Evolutionary conservation across 2,329 filamentous ascomycete species (phyloP).

Genomic region (Fusarium papillatum): DNA sequence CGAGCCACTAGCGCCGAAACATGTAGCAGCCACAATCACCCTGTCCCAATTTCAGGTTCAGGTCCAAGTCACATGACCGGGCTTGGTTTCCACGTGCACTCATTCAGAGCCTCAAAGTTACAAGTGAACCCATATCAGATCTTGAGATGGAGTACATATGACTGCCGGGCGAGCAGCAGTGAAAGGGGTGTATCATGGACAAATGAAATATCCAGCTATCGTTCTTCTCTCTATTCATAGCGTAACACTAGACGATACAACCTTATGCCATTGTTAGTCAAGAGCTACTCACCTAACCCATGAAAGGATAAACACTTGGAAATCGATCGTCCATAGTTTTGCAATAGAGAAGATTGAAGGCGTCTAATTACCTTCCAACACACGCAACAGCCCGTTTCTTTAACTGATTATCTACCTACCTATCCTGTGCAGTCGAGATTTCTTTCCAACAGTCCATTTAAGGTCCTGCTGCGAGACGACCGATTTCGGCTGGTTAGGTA

Average conservation of each 20-base stretch:
- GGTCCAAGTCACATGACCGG: conserved; percentile 8
- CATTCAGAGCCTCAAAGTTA: not conserved
- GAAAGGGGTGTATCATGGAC: not conserved
- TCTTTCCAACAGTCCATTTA: not conserved
- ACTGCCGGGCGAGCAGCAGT: not conserved
- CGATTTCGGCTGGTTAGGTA: not conserved
- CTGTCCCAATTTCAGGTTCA: conserved; percentile 19
- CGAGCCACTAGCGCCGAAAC: conserved; percentile 19
- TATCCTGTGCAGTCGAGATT: not conserved
- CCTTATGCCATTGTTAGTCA: not conserved
- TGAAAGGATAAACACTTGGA: not conserved
- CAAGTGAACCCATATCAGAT: not conserved
- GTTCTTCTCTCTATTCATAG: not conserved
- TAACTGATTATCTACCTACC: not conserved
- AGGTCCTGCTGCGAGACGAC: not conserved
- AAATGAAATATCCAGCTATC: not conserved
- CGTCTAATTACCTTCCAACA: not conserved
- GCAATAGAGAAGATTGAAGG: not conserved
- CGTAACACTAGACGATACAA: not conserved
- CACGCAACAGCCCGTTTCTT: not conserved
- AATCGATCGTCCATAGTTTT: not conserved
- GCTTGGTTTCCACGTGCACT: conserved; percentile 25
- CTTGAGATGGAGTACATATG: not conserved
- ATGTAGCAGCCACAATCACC: conserved; percentile 21
- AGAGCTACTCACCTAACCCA: not conserved